A percentile compares a stretch with the other conserved stretches of the same genome.
These are phyloP conservation scores for Juncus inflexus DNA, from an alignment of 176 grass and related monocot species.

Conservation along the genomic window DNA sequence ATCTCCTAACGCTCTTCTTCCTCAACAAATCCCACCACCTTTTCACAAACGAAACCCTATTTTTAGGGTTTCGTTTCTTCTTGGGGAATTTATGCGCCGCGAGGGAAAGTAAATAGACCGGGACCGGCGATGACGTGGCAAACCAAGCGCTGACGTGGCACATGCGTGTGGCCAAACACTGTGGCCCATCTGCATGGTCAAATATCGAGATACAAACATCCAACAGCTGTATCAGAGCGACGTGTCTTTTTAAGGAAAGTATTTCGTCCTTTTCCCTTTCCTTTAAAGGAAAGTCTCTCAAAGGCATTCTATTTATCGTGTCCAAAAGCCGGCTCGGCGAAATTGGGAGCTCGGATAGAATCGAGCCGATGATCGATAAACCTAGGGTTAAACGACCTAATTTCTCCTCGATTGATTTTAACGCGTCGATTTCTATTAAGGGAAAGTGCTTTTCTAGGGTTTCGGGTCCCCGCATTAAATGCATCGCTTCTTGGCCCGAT, in stretches of 20 bases:
- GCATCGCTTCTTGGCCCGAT: slow-evolving; percentile 82
- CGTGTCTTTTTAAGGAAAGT: slow-evolving; percentile 53
- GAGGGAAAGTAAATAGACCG: slow-evolving; percentile 61
- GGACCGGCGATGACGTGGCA: slow-evolving; percentile 50
- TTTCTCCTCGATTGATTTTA: slow-evolving; percentile 85
- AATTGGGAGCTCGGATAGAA: slow-evolving; percentile 91
- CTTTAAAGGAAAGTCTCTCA: slow-evolving; percentile 58
- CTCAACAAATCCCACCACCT: slow-evolving; percentile 50
- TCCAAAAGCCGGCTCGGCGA: slow-evolving; percentile 85
- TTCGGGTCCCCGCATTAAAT: slow-evolving; percentile 78
- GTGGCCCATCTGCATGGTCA: slow-evolving; percentile 88
- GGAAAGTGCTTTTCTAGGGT: slow-evolving; percentile 54
- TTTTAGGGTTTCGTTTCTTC: slow-evolving; percentile 49
- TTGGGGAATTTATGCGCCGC: slow-evolving; percentile 84
- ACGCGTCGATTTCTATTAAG: slow-evolving; percentile 74
- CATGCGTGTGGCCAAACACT: slow-evolving; percentile 82
- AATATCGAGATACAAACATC: slow-evolving; percentile 94
- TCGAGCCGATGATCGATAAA: slow-evolving; percentile 71
- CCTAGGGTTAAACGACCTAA: slow-evolving; percentile 80
- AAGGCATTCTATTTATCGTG: slow-evolving; percentile 75
- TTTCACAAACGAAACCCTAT: slow-evolving; percentile 34
- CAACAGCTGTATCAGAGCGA: slow-evolving; percentile 62
- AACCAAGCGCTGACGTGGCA: slow-evolving; percentile 86
- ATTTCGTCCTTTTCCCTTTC: slow-evolving; percentile 43
- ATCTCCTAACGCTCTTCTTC: slow-evolving; percentile 61